Conservation (phyloP, 768 basidiomycete species). For the Kondoa subrosea region DNA sequence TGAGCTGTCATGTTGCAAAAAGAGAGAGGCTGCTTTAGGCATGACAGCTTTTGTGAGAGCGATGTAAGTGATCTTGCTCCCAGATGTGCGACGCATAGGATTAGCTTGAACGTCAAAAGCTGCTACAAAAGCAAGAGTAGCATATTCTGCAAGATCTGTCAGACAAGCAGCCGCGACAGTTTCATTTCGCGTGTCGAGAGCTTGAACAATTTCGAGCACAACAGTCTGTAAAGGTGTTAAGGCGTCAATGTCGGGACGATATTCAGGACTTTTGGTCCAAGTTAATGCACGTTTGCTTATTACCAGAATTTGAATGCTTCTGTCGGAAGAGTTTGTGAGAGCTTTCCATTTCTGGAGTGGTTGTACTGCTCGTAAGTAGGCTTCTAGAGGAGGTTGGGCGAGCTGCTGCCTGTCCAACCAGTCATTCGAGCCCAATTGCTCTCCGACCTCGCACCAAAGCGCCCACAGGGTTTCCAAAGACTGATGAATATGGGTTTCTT, state of each 20-base stretch:
- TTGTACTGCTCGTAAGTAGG: constrained; percentile 41
- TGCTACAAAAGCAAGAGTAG: constrained; percentile 70
- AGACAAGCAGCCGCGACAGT: constrained; percentile 53
- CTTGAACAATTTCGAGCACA: constrained; percentile 52
- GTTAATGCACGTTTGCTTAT: constrained; percentile 60
- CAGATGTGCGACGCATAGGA: constrained; percentile 27
- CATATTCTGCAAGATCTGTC: constrained; percentile 65
- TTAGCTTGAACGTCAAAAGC: constrained; percentile 42
- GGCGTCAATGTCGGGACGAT: constrained; percentile 67
- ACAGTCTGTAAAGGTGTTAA: constrained; percentile 46
- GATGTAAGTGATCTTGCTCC: constrained; percentile 67
- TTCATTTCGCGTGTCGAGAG: constrained; percentile 43
- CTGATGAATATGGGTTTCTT: neutral
- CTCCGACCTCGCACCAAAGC: neutral
- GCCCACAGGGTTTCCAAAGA: neutral
- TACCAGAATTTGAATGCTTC: constrained; percentile 51
- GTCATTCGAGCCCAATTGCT: neutral
- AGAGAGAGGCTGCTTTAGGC: constrained; percentile 61
- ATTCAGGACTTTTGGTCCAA: constrained; percentile 66
- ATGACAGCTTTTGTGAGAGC: constrained; percentile 74
- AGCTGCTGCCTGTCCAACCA: neutral
- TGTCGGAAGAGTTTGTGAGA: constrained; percentile 35
- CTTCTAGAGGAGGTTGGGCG: neutral
- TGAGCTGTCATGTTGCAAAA: constrained; percentile 47
- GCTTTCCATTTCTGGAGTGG: constrained; percentile 18